These are phyloP conservation scores for Fusarium cicatricum DNA, from an alignment of 2,329 filamentous ascomycete species.

Conservation along the genomic window DNA sequence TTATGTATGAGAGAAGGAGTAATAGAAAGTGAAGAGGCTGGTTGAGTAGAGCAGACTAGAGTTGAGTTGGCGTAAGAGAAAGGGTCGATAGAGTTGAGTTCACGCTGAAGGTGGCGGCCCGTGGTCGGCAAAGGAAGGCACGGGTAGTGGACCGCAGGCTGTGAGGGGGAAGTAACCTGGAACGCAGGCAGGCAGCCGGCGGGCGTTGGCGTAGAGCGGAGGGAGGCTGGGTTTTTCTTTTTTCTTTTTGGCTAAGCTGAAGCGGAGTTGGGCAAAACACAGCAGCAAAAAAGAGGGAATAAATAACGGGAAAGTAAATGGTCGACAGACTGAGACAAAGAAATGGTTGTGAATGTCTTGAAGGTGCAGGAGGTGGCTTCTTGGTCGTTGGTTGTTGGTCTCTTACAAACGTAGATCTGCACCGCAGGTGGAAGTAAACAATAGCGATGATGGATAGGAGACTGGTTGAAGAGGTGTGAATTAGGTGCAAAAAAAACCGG, in stretches of 20 bases:
- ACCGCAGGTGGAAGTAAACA: constrained; percentile 19
- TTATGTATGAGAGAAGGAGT: constrained; percentile 20
- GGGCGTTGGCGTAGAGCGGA: constrained; percentile 25
- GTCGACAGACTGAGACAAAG: constrained; percentile 23
- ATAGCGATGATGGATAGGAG: constrained; percentile 9
- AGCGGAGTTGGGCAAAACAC: constrained; percentile 13
- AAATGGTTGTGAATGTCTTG: constrained; percentile 29
- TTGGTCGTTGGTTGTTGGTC: constrained; percentile 12
- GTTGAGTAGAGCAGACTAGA: constrained; percentile 18
- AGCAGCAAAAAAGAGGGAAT: constrained; percentile 6
- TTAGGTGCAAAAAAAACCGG: neutral
- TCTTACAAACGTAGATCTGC: neutral
- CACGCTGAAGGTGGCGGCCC: constrained; percentile 31
- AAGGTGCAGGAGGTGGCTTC: neutral
- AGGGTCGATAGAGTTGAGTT: constrained; percentile 19
- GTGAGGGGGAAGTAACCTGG: constrained; percentile 29
- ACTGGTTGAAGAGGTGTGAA: neutral
- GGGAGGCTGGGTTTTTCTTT: neutral
- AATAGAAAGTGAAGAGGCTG: constrained; percentile 20
- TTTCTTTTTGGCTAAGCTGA: constrained; percentile 4
- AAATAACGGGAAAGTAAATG: neutral
- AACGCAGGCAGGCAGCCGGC: constrained; percentile 30
- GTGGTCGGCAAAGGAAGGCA: constrained; percentile 32
- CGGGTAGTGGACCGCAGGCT: constrained; percentile 29
- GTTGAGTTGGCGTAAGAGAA: constrained; percentile 15